A percentile compares a stretch with the other conserved stretches of the same genome.
phyloP scores from a whole-genome alignment of 306 rosid genomes.

The Lathyrus sativus region DNA sequence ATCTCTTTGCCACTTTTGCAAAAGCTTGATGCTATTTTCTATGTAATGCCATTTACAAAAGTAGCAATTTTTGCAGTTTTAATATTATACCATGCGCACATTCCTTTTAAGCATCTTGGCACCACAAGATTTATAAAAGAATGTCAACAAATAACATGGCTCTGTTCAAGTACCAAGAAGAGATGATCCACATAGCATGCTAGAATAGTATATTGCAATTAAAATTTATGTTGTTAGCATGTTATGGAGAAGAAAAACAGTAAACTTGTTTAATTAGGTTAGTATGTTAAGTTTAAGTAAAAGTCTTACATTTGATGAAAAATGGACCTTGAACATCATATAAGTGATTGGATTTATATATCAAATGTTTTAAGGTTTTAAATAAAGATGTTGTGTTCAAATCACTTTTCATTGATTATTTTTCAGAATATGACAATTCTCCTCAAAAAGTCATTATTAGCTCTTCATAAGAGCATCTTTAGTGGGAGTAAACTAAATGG shows the following conservation, averaged over 20 bases:
- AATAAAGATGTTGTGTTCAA: neutral
- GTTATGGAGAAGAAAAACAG: neutral
- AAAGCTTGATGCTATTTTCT: conserved; percentile 42
- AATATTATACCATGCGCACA: conserved; percentile 15
- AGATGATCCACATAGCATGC: neutral
- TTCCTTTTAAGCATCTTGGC: conserved; percentile 17
- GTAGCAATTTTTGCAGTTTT: conserved; percentile 20
- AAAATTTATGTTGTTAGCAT: neutral
- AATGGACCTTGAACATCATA: neutral
- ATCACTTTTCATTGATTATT: neutral
- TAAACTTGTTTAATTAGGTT: too few relatives aligned
- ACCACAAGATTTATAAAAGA: neutral
- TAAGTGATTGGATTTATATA: neutral
- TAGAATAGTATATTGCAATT: conserved; percentile 6
- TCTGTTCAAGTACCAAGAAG: conserved; percentile 17
- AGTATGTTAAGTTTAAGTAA: neutral
- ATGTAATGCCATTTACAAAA: conserved; percentile 28
- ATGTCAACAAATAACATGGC: neutral
- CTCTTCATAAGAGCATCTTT: too few relatives aligned
- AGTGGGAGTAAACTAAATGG: too few relatives aligned
- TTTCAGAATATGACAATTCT: neutral
- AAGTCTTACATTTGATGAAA: neutral
- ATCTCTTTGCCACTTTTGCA: conserved; percentile 12
- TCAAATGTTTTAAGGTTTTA: neutral
- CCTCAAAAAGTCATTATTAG: too few relatives aligned